Conservation (phyloP, 2,329 filamentous ascomycete species). For the Epichloe hybrida region DNA sequence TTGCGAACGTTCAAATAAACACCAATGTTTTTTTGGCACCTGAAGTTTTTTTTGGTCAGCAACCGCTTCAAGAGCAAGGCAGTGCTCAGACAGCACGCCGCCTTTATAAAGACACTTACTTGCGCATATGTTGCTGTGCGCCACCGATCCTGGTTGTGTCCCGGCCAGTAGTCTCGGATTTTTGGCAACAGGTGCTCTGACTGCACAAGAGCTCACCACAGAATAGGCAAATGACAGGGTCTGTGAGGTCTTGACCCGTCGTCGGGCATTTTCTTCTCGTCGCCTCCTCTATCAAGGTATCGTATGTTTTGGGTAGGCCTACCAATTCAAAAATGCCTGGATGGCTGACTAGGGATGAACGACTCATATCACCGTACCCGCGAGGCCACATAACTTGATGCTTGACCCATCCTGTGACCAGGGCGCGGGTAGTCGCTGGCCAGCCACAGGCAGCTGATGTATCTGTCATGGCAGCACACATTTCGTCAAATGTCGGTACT, state of each 20-base stretch:
- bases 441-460: slow-evolving; percentile 32
- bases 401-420: slow-evolving; percentile 59
- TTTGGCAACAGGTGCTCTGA: slow-evolving; percentile 82
- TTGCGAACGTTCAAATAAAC: slow-evolving; percentile 95
- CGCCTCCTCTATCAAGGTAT: slow-evolving; percentile 82
- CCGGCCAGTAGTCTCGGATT: slow-evolving; percentile 35
- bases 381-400: slow-evolving; percentile 38
- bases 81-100: no score
- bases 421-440: slow-evolving; percentile 29
- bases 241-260: slow-evolving; percentile 79
- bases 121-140: slow-evolving; percentile 78
- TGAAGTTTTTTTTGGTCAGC: slow-evolving; percentile 19
- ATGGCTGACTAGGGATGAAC: slow-evolving; percentile 49
- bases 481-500: slow-evolving; percentile 65
- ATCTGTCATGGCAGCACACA: slow-evolving; percentile 49
- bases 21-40: slow-evolving; percentile 81
- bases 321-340: slow-evolving; percentile 90
- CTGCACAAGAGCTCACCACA: slow-evolving; percentile 96
- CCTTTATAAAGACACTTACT: slow-evolving; percentile 39
- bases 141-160: slow-evolving; percentile 52
- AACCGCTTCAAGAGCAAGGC: neutral
- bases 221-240: slow-evolving; percentile 85
- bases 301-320: slow-evolving; percentile 82
- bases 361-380: slow-evolving; percentile 17
- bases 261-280: slow-evolving; percentile 73